Evolutionary conservation across 441 rosid species (phyloP).

Genomic region (Euphorbia celastroides): DNA sequence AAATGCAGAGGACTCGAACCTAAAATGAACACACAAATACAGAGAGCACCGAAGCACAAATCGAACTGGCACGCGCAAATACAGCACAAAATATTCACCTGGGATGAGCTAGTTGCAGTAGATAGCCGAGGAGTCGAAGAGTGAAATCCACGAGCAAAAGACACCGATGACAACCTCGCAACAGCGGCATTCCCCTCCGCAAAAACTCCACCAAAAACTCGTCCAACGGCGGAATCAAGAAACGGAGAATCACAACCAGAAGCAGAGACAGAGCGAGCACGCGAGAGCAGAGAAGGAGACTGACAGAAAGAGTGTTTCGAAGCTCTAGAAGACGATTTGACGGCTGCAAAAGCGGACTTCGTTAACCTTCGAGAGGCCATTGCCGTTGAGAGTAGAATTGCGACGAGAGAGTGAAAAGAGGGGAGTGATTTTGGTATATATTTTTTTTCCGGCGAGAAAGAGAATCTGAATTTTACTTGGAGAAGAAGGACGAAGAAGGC

Average conservation of each 20-base stretch:
- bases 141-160: constrained; percentile 28
- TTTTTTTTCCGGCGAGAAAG: background rate
- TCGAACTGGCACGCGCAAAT: background rate
- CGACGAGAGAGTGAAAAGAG: background rate
- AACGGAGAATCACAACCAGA: constrained; percentile 8
- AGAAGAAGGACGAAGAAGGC: constrained; percentile 22
- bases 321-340: constrained; percentile 22
- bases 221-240: constrained; percentile 13
- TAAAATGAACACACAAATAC: background rate
- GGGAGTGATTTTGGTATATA: background rate
- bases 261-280: constrained; percentile 24
- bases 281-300: constrained; percentile 16
- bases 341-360: constrained; percentile 25
- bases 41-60: no score
- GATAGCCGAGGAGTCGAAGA: constrained; percentile 42
- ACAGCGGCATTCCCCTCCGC: constrained; percentile 11
- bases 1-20: background rate
- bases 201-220: constrained; percentile 2
- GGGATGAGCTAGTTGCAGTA: constrained; percentile 36
- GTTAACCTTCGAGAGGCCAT: constrained; percentile 42
- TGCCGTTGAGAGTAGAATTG: background rate
- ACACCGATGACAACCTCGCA: background rate
- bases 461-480: background rate
- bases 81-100: constrained; percentile 26
- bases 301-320: background rate